A percentile compares a stretch with the other conserved stretches of the same genome.
Evolutionary conservation across 2,329 filamentous ascomycete genomes (phyloP).

Genomic region (Colletotrichum sp.): DNA sequence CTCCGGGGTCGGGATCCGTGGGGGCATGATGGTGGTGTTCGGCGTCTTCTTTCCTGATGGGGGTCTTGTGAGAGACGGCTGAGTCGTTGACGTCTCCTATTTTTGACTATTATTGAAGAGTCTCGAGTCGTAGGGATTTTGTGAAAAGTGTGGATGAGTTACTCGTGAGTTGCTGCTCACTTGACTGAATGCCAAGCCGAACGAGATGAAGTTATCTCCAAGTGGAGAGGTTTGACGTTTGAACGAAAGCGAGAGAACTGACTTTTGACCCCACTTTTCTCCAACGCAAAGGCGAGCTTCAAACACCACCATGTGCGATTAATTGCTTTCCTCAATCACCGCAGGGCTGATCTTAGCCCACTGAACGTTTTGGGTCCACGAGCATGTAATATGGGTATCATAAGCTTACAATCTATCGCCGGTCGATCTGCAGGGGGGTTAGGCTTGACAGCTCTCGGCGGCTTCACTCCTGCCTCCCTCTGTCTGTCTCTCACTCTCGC

Average conservation of each 20-base stretch:
- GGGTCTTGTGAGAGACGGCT: neutral
- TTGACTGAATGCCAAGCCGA: neutral
- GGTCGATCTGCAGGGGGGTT: neutral
- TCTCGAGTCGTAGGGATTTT: neutral
- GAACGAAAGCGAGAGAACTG: neutral
- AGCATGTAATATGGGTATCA: conserved; percentile 11
- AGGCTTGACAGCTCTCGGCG: neutral
- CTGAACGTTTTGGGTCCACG: neutral
- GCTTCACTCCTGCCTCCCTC: neutral
- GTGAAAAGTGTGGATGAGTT: neutral
- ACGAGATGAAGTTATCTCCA: conserved; percentile 11
- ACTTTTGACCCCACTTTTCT: conserved; percentile 8
- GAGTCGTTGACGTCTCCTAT: neutral
- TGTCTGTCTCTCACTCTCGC: neutral
- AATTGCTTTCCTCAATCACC: conserved; percentile 1
- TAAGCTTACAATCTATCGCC: conserved; percentile 14
- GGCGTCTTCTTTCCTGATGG: neutral
- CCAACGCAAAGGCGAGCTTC: conserved; percentile 8
- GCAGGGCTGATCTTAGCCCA: conserved; percentile 3
- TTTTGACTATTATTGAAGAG: neutral
- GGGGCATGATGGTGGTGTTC: conserved; percentile 41
- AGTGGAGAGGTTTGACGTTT: neutral
- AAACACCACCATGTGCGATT: conserved; percentile 6
- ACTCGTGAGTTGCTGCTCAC: neutral
- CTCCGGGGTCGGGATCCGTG: conserved; percentile 53